Conservation (phyloP, 306 rosid species). For the Datisca glomerata region DNA sequence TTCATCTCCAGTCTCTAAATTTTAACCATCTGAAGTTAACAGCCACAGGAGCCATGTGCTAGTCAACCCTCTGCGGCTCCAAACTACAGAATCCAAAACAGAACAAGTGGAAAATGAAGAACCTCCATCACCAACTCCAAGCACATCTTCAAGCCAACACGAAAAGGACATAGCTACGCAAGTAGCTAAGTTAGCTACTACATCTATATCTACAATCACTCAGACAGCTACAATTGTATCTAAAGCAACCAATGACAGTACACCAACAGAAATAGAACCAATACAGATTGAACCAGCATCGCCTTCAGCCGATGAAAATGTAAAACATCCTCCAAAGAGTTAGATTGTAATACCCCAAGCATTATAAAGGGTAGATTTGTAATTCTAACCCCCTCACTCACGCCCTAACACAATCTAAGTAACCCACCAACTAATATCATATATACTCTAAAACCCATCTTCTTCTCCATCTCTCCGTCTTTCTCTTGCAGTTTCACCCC, state of each 20-base stretch:
- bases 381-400: no score
- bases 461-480: no score
- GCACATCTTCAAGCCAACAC: constrained; percentile 36
- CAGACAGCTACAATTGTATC: constrained; percentile 24
- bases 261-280: constrained; percentile 24
- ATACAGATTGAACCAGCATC: constrained; percentile 29
- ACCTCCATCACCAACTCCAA: constrained; percentile 38
- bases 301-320: constrained; percentile 28
- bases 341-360: no score
- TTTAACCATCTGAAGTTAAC: no score
- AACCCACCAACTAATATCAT: no score
- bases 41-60: constrained; percentile 20
- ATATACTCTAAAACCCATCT: no score
- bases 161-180: constrained; percentile 37
- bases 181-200: constrained; percentile 16
- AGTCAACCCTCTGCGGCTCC: constrained; percentile 20
- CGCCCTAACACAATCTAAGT: no score
- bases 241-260: constrained; percentile 18
- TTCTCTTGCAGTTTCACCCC: no score
- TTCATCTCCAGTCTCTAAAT: no score
- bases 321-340: constrained; percentile 28
- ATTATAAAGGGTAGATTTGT: no score
- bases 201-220: background rate
- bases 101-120: constrained; percentile 24
- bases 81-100: constrained; percentile 19